phyloP scores from a whole-genome alignment of 1,284 basidiomycete species.

The Hypsizygus ulmarius region DNA sequence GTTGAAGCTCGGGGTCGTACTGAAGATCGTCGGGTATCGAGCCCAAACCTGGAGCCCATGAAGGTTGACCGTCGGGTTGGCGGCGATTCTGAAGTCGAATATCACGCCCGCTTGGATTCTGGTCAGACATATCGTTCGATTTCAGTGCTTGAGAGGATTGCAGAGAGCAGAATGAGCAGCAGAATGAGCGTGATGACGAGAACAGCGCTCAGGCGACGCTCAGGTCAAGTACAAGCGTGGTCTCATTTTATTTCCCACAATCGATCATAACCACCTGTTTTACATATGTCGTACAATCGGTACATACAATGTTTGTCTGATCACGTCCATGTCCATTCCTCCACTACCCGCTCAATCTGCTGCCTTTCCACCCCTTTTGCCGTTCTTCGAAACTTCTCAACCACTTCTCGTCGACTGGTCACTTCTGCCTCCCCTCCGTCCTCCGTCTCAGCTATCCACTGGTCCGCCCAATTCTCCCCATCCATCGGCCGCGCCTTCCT shows the following conservation, averaged over 20 bases:
- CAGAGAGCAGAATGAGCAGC: too few species aligned
- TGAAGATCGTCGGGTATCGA: conserved; percentile 18
- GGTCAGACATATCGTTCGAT: conserved; percentile 25
- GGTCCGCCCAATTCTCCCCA: conserved; percentile 23
- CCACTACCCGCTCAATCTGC: conserved; percentile 61
- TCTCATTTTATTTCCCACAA: conserved; percentile 22
- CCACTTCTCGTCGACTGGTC: conserved; percentile 45
- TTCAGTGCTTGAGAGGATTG: too few species aligned
- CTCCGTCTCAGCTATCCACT: conserved; percentile 13
- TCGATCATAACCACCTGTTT: conserved; percentile 5
- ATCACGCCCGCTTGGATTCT: conserved; percentile 26
- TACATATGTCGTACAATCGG: neutral
- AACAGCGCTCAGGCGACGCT: too few species aligned
- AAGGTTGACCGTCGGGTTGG: conserved; percentile 13
- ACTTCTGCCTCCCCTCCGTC: conserved; percentile 42
- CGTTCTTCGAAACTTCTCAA: conserved; percentile 59
- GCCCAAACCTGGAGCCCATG: conserved; percentile 16
- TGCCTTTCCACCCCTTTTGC: conserved; percentile 63
- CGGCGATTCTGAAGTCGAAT: conserved; percentile 21
- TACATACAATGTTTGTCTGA: conserved; percentile 7
- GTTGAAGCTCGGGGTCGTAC: conserved; percentile 9
- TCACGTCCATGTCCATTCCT: conserved; percentile 61
- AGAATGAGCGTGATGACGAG: too few species aligned
- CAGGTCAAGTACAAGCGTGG: conserved; percentile 3
- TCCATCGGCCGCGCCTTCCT: conserved; percentile 32